Conservation (phyloP, 2,329 filamentous ascomycete species). For the Fusarium annulatum region DNA sequence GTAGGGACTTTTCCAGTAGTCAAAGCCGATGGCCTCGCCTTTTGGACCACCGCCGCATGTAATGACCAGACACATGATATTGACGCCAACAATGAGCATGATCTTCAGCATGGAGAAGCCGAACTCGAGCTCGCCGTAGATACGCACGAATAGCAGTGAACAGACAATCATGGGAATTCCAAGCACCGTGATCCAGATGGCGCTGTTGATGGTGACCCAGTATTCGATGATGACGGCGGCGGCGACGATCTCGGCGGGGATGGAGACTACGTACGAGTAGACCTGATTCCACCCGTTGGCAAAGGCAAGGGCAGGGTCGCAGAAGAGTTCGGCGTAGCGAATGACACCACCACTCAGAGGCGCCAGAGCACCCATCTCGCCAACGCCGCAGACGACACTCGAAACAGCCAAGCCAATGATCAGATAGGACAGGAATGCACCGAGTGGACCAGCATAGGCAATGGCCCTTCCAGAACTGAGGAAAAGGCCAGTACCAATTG, state of each 20-base stretch:
- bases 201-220: conserved; percentile 1
- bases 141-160: background rate
- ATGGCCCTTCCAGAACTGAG: background rate
- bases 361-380: conserved; percentile 3
- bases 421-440: background rate
- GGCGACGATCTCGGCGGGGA: conserved; percentile 6
- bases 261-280: background rate
- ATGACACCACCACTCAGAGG: conserved; percentile 8
- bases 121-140: conserved; percentile 12
- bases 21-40: background rate
- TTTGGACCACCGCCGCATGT: conserved; percentile 5
- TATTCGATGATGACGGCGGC: conserved; percentile 11
- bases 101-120: conserved; percentile 7
- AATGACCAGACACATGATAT: background rate
- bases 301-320: background rate
- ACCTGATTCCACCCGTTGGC: conserved; percentile 8
- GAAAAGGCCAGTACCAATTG: background rate
- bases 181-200: conserved; percentile 2
- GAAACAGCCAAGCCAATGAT: background rate
- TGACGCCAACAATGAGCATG: conserved; percentile 5
- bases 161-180: background rate
- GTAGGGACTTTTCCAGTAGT: background rate
- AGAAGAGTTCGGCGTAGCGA: conserved; percentile 2
- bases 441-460: background rate
- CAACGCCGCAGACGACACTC: conserved; percentile 1